These are phyloP conservation scores for Neofusicoccum laricinum DNA, from an alignment of 2,329 filamentous ascomycete genomes.

Conservation along the genomic window DNA sequence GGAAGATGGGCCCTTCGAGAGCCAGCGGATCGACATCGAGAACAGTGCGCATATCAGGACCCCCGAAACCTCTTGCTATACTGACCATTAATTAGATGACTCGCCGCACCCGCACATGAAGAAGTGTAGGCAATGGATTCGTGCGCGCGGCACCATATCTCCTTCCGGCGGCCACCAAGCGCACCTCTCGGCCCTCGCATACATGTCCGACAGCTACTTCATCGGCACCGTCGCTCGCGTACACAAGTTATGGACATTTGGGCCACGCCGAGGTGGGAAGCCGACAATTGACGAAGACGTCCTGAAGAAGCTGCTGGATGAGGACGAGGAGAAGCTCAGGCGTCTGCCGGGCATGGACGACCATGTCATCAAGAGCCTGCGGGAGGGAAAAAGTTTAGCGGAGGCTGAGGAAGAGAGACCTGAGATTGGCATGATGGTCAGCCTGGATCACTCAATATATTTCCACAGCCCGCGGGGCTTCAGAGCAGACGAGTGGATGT, in stretches of 20 bases:
- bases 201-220: constrained; percentile 91
- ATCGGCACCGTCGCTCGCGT: constrained; percentile 83
- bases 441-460: constrained; percentile 67
- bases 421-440: constrained; percentile 80
- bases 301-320: constrained; percentile 43
- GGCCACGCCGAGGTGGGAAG: constrained; percentile 42
- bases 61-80: neutral
- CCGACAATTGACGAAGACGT: constrained; percentile 41
- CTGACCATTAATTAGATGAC: constrained; percentile 35
- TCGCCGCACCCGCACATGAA: constrained; percentile 60
- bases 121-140: constrained; percentile 67
- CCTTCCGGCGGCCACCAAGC: constrained; percentile 71
- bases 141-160: constrained; percentile 71
- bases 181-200: constrained; percentile 84
- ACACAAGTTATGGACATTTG: constrained; percentile 76
- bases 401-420: constrained; percentile 54
- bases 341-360: constrained; percentile 44
- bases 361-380: constrained; percentile 47
- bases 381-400: constrained; percentile 42
- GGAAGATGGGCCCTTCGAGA: constrained; percentile 55
- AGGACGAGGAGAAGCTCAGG: constrained; percentile 44
- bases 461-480: constrained; percentile 52
- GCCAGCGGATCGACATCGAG: constrained; percentile 54
- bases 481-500: constrained; percentile 67
- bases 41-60: constrained; percentile 43